phyloP scores from a whole-genome alignment of 2,329 filamentous ascomycete genomes.

The Chaetomiaceae sp. region DNA sequence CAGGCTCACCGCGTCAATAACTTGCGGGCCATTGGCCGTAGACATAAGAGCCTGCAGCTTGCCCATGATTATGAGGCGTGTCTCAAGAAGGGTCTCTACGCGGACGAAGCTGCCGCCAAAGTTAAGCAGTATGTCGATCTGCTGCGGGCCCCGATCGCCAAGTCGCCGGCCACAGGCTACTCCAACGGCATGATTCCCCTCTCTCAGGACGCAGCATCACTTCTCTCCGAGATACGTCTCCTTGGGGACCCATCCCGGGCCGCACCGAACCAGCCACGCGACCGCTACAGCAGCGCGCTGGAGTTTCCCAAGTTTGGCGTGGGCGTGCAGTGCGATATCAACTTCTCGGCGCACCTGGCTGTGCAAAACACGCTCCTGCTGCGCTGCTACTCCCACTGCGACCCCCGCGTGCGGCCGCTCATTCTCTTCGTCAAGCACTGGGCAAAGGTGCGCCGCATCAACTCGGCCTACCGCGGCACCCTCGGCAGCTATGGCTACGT shows the following conservation, averaged over 20 bases:
- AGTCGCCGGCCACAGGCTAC: conserved; percentile 17
- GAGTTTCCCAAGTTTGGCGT: conserved; percentile 73
- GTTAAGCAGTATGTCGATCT: conserved; percentile 48
- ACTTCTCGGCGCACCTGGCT: conserved; percentile 79
- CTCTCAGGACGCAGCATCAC: conserved; percentile 28
- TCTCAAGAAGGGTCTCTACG: conserved; percentile 45
- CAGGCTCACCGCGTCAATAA: conserved; percentile 23
- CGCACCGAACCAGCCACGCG: conserved; percentile 46
- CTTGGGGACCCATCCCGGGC: conserved; percentile 48
- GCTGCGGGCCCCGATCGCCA: conserved; percentile 38
- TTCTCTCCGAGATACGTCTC: conserved; percentile 41
- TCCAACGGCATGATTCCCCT: conserved; percentile 37
- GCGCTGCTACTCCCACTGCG: conserved; percentile 75
- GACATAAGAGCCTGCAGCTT: conserved; percentile 53
- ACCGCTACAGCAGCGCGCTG: conserved; percentile 55
- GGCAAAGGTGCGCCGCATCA: conserved; percentile 81
- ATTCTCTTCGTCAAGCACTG: conserved; percentile 86
- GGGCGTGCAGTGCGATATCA: conserved; percentile 89
- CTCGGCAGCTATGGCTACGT: conserved; percentile 89
- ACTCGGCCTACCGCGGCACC: conserved; percentile 79
- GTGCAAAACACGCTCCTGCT: conserved; percentile 80
- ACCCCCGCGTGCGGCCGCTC: conserved; percentile 70
- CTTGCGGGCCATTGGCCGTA: conserved; percentile 41
- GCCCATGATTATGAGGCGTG: conserved; percentile 52
- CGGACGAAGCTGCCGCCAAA: conserved; percentile 30